phyloP scores from a whole-genome alignment of 2,329 filamentous ascomycete genomes.

The Gnomoniopsis smithogilvyi region DNA sequence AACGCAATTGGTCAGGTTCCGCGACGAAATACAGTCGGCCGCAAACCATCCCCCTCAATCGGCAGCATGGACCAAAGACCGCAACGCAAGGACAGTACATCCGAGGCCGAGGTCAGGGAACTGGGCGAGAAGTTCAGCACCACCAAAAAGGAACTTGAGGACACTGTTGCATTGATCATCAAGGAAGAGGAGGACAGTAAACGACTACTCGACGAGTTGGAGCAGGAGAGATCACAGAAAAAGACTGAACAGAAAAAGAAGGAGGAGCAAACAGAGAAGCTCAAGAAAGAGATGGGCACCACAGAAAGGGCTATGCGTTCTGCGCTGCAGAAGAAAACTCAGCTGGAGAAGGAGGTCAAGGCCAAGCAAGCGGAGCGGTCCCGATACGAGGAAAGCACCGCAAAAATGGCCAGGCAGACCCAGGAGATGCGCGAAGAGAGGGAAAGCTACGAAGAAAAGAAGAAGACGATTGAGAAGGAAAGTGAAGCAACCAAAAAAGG shows the following conservation, averaged over 20 bases:
- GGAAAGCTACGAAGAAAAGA: conserved; percentile 52
- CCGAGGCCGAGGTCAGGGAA: conserved; percentile 68
- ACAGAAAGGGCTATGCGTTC: conserved; percentile 79
- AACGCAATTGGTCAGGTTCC: conserved; percentile 37
- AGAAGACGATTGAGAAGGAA: conserved; percentile 45
- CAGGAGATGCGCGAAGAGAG: conserved; percentile 56
- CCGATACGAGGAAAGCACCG: conserved; percentile 67
- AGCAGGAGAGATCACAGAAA: conserved; percentile 76
- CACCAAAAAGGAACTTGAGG: conserved; percentile 80
- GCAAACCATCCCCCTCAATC: conserved; percentile 72
- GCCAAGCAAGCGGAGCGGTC: conserved; percentile 66
- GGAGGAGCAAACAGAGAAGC: conserved; percentile 81
- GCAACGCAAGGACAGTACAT: conserved; percentile 40
- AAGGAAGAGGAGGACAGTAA: conserved; percentile 72
- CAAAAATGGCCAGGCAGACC: conserved; percentile 64
- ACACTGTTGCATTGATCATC: conserved; percentile 65
- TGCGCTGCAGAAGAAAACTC: conserved; percentile 73
- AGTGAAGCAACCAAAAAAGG: conserved; percentile 49
- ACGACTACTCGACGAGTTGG: conserved; percentile 62
- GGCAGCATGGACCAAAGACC: conserved; percentile 50
- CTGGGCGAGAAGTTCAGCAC: conserved; percentile 78
- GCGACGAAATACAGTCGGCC: conserved; percentile 67
- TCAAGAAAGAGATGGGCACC: conserved; percentile 76
- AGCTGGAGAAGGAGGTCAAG: conserved; percentile 70
- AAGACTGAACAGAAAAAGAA: conserved; percentile 79